Percentiles rank a stretch among this genome's conserved stretches.
These are phyloP conservation scores for Solanum paucissectum DNA, from an alignment of 257 asterid genomes.

Conservation along the genomic window DNA sequence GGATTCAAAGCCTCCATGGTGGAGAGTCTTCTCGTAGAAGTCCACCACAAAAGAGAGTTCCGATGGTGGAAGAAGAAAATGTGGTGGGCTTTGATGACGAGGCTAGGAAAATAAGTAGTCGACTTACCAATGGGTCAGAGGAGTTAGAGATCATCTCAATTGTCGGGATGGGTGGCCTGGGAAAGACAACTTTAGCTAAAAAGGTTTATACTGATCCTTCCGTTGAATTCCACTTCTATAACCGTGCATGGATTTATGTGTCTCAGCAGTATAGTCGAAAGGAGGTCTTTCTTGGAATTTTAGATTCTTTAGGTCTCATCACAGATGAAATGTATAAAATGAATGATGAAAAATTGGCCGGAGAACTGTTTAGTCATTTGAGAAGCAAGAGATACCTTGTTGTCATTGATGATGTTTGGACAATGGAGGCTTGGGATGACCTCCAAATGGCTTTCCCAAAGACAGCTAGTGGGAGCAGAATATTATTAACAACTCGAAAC, in stretches of 20 bases:
- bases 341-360: conserved; percentile 14
- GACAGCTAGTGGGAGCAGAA: conserved; percentile 10
- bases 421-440: conserved; percentile 23
- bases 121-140: conserved; percentile 12
- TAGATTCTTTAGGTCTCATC: conserved; percentile 10
- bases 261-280: conserved; percentile 24
- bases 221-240: conserved; percentile 16
- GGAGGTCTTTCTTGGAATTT: conserved; percentile 23
- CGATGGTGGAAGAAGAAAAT: conserved; percentile 21
- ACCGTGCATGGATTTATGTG: conserved; percentile 22
- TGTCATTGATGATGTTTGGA: conserved; percentile 27
- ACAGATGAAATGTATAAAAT: conserved; percentile 11
- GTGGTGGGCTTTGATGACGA: conserved; percentile 27
- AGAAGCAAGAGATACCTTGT: conserved; percentile 18
- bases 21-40: conserved; percentile 11
- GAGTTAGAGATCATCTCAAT: conserved; percentile 12
- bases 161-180: conserved; percentile 25
- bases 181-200: conserved; percentile 22
- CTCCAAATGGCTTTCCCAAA: conserved; percentile 17
- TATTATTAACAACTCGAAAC: conserved; percentile 18
- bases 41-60: conserved; percentile 9
- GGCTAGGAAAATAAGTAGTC: conserved; percentile 9
- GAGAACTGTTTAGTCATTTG: conserved; percentile 10
- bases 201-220: conserved; percentile 10
- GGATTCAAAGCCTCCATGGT: conserved; percentile 22